Evolutionary conservation across 352 stramenopile genomes (phyloP).

Genomic region (Saprolegnia diclina): DNA sequence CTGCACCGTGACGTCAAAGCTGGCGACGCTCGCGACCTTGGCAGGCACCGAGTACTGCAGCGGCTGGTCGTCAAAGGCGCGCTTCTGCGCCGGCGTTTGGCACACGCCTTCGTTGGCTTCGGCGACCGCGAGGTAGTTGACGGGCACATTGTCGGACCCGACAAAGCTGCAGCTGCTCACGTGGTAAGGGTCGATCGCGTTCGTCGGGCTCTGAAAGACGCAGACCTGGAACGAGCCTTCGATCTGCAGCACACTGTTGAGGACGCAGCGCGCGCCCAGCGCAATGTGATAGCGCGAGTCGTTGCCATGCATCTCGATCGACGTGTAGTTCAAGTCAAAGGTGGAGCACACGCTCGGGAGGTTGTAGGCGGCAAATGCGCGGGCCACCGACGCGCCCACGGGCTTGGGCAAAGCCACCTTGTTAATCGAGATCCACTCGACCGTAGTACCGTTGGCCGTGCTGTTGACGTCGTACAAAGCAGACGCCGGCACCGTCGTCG

Average conservation of each 20-base stretch:
- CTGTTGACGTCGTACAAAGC: neutral
- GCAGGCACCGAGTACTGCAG: neutral
- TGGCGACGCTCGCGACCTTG: neutral
- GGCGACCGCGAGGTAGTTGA: slow-evolving; percentile 15
- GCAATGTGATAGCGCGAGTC: neutral
- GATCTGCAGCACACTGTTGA: neutral
- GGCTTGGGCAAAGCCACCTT: neutral
- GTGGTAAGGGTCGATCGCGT: neutral
- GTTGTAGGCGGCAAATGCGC: slow-evolving; percentile 9
- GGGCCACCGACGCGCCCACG: neutral
- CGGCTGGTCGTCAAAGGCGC: slow-evolving; percentile 9
- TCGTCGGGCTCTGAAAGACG: neutral
- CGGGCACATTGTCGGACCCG: neutral
- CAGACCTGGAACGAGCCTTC: slow-evolving; percentile 1
- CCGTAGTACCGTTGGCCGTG: neutral
- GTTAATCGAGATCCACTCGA: slow-evolving; percentile 2
- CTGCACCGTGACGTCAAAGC: neutral
- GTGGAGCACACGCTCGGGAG: neutral
- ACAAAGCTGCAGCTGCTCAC: slow-evolving; percentile 2
- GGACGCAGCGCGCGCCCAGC: neutral
- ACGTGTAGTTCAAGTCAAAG: neutral
- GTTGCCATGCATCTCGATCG: neutral
- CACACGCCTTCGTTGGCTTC: slow-evolving; percentile 3
- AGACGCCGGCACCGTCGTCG: neutral
- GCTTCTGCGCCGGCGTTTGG: slow-evolving; percentile 7